These are phyloP conservation scores for Naumovozyma dairenensis DNA, from an alignment of 805 yeast genomes.

Conservation along the genomic window DNA sequence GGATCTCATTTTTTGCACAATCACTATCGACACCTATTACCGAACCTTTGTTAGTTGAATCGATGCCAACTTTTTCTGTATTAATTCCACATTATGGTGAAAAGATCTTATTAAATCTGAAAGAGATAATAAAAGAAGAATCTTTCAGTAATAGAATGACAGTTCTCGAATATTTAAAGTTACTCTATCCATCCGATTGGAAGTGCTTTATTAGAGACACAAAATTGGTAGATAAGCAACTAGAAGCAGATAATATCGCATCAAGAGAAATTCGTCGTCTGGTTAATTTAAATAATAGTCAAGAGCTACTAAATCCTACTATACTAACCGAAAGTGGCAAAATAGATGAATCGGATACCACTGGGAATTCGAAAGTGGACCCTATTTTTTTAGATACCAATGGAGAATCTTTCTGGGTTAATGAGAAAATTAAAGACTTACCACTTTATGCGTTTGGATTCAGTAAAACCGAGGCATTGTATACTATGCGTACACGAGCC, in stretches of 20 bases:
- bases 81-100: slow-evolving; percentile 82
- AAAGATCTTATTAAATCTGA: slow-evolving; percentile 63
- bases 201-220: slow-evolving; percentile 68
- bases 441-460: slow-evolving; percentile 70
- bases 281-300: neutral
- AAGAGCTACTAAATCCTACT: no score
- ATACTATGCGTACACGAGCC: slow-evolving; percentile 60
- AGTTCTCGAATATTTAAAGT: slow-evolving; percentile 68
- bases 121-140: slow-evolving; percentile 71
- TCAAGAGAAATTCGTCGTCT: neutral
- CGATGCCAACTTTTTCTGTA: slow-evolving; percentile 77
- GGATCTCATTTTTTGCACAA: slow-evolving; percentile 84
- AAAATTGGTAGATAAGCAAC: slow-evolving; percentile 49
- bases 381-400: no score
- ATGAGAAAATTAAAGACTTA: slow-evolving; percentile 44
- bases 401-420: no score
- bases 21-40: slow-evolving; percentile 81
- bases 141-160: slow-evolving; percentile 50
- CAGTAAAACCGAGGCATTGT: slow-evolving; percentile 53
- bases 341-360: no score
- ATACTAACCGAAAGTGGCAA: no score
- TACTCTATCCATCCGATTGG: slow-evolving; percentile 71
- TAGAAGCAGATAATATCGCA: slow-evolving; percentile 24
- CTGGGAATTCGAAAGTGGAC: no score
- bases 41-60: slow-evolving; percentile 51